A percentile compares a stretch with the other conserved stretches of the same genome.
Conservation (phyloP, 345 rosid genomes). For the Luvunga scandens region DNA sequence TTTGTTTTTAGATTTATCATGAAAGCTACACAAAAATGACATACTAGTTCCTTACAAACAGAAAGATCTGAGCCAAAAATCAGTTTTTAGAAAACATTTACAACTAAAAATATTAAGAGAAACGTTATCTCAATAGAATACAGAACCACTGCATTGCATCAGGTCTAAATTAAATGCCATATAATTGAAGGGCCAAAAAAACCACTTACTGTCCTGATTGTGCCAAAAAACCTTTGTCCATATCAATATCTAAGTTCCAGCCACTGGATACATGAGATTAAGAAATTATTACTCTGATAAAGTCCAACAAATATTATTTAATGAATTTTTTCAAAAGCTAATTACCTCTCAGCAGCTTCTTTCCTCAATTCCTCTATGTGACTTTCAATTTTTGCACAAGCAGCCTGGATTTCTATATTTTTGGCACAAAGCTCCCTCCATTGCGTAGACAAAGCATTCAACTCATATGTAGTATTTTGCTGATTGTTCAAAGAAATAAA, state of each 20-base stretch:
- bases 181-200: conserved; percentile 4
- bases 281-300: conserved; percentile 14
- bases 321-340: conserved; percentile 4
- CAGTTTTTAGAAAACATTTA: neutral
- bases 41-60: neutral
- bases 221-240: conserved; percentile 47
- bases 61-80: neutral
- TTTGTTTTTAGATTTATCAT: neutral
- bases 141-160: neutral
- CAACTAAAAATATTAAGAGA: neutral
- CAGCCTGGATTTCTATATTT: conserved; percentile 81
- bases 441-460: conserved; percentile 76
- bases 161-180: neutral
- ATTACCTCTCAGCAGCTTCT: conserved; percentile 79
- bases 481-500: conserved; percentile 26
- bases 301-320: neutral
- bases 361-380: conserved; percentile 56
- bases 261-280: conserved; percentile 41
- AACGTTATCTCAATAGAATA: neutral
- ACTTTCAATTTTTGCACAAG: conserved; percentile 62
- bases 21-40: neutral
- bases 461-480: conserved; percentile 94
- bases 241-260: conserved; percentile 70
- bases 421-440: conserved; percentile 90
- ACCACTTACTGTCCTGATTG: conserved; percentile 23